A percentile compares a stretch with the other conserved stretches of the same genome.
phyloP scores from a whole-genome alignment of 306 rosid species.

The Prunus padus region DNA sequence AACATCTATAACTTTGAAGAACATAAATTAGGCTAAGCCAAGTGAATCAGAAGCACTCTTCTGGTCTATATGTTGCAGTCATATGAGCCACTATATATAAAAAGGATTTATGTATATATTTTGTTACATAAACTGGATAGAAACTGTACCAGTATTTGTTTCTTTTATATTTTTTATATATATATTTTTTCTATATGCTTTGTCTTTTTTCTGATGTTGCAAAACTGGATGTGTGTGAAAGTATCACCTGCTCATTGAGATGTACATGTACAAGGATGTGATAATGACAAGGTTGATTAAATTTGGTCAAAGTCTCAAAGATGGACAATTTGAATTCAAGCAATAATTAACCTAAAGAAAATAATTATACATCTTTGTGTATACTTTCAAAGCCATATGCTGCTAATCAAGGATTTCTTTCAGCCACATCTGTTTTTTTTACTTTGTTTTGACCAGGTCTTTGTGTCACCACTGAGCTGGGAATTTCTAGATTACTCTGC shows the following conservation, averaged over 20 bases:
- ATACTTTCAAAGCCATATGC: background rate
- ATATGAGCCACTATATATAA: no score
- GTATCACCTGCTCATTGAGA: background rate
- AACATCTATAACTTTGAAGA: no score
- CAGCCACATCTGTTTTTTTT: background rate
- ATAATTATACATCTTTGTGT: background rate
- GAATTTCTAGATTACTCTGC: background rate
- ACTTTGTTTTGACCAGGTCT: constrained; percentile 9
- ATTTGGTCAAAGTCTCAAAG: constrained; percentile 8
- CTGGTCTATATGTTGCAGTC: no score
- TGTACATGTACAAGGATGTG: no score
- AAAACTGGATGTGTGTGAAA: background rate
- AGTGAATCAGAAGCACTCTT: no score
- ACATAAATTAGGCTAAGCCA: no score
- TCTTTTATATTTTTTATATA: no score
- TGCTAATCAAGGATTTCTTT: background rate
- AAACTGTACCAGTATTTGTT: background rate
- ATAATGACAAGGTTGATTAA: background rate
- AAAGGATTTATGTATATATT: no score
- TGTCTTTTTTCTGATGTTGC: background rate
- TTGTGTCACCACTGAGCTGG: constrained; percentile 9
- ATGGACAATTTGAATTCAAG: background rate
- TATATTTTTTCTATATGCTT: background rate
- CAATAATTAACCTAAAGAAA: constrained; percentile 2
- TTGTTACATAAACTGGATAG: background rate